A percentile compares a stretch with the other conserved stretches of the same genome.
These are phyloP conservation scores for Pluteus cervinus DNA, from an alignment of 768 basidiomycete species.

Conservation along the genomic window DNA sequence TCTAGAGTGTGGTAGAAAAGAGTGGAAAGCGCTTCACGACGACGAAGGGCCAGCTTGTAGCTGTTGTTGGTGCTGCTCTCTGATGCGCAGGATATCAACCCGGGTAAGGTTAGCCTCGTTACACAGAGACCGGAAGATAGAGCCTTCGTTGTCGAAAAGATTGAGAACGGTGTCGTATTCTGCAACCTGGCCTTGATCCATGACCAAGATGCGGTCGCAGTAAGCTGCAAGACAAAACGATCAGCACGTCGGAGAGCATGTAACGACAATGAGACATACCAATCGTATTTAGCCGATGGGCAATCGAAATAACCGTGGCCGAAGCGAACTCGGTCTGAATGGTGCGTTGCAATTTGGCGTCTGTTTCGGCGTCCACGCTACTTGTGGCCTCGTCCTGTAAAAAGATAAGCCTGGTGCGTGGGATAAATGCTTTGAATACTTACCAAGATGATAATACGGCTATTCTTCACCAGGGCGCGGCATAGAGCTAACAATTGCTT, in stretches of 20 bases:
- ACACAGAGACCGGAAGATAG: slow-evolving; percentile 68
- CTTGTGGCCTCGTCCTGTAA: slow-evolving; percentile 58
- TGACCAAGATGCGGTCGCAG: slow-evolving; percentile 67
- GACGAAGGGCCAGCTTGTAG: too few relatives aligned
- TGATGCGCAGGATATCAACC: slow-evolving; percentile 50
- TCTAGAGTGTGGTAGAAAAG: too few relatives aligned
- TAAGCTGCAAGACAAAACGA: slow-evolving; percentile 32
- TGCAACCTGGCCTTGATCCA: slow-evolving; percentile 62
- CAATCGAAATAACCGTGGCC: slow-evolving; percentile 51
- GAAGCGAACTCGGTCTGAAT: slow-evolving; percentile 55
- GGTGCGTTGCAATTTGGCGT: slow-evolving; percentile 54
- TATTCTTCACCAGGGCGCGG: slow-evolving; percentile 56
- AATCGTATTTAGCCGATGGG: slow-evolving; percentile 55
- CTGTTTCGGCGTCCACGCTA: slow-evolving; percentile 57
- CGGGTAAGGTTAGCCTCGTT: slow-evolving; percentile 55
- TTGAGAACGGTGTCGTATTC: slow-evolving; percentile 72
- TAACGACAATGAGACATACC: slow-evolving; percentile 22
- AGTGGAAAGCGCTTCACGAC: too few relatives aligned
- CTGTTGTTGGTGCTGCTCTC: slow-evolving; percentile 20
- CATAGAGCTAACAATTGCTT: slow-evolving; percentile 58
- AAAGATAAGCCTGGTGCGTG: too few relatives aligned
- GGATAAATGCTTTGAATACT: slow-evolving; percentile 10
- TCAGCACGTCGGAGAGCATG: slow-evolving; percentile 6
- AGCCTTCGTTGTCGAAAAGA: slow-evolving; percentile 53
- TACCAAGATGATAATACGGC: slow-evolving; percentile 51